These are phyloP conservation scores for Ramularia endophylla DNA, from an alignment of 2,329 filamentous ascomycete species.

Conservation along the genomic window DNA sequence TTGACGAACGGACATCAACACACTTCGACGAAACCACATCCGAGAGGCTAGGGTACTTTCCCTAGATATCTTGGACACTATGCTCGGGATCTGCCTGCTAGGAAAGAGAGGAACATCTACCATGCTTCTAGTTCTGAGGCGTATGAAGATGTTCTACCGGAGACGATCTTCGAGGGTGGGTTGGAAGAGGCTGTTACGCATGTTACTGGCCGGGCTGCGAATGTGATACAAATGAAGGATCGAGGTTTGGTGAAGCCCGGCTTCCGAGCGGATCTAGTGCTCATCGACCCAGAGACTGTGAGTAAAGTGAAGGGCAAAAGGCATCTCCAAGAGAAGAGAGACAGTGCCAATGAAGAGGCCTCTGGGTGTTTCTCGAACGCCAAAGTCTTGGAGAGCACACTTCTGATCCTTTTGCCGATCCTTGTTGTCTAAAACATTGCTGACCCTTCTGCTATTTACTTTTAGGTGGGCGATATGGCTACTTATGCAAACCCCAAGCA, in stretches of 20 bases:
- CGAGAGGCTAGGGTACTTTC: slow-evolving; percentile 27
- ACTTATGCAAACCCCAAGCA: slow-evolving; percentile 24
- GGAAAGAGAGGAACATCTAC: slow-evolving; percentile 20
- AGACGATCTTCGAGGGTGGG: slow-evolving; percentile 23
- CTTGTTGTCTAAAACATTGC: too few relatives aligned
- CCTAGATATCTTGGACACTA: slow-evolving; percentile 26
- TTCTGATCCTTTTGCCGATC: too few relatives aligned
- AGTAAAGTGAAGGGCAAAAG: too few relatives aligned
- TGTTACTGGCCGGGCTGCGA: slow-evolving; percentile 21
- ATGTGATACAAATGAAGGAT: slow-evolving; percentile 18
- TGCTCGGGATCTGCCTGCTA: slow-evolving; percentile 18
- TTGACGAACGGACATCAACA: too few relatives aligned
- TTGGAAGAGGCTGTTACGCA: slow-evolving; percentile 25
- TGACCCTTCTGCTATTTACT: too few relatives aligned
- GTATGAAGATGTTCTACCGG: slow-evolving; percentile 18
- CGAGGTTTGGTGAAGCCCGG: slow-evolving; percentile 21
- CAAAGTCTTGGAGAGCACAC: too few relatives aligned
- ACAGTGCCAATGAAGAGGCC: too few relatives aligned
- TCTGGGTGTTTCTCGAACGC: too few relatives aligned
- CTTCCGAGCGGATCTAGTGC: slow-evolving; percentile 23
- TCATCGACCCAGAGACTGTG: slow-evolving; percentile 20
- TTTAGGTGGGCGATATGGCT: slow-evolving; percentile 23
- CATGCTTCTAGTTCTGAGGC: slow-evolving; percentile 9
- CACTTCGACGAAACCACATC: slow-evolving; percentile 26
- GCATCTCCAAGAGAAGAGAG: too few relatives aligned